Conservation (phyloP, 2,329 filamentous ascomycete genomes). For the Xylaria sp. region DNA sequence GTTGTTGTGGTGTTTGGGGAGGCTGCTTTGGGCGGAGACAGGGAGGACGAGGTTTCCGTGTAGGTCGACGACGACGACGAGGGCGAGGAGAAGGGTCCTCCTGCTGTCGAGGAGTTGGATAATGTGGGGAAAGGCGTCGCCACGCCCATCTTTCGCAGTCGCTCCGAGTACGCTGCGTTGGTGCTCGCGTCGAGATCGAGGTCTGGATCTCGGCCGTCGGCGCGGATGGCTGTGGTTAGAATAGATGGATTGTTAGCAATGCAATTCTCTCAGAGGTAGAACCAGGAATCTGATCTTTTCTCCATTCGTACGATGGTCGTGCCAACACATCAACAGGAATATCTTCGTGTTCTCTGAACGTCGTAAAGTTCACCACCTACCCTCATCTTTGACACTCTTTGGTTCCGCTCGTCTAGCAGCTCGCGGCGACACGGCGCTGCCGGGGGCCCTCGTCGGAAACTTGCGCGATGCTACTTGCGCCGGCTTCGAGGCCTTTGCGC, state of each 20-base stretch:
- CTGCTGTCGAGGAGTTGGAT: slow-evolving; percentile 62
- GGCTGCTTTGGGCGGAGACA: slow-evolving; percentile 13
- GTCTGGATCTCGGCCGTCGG: slow-evolving; percentile 57
- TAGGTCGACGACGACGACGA: slow-evolving; percentile 29
- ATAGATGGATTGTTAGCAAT: slow-evolving; percentile 14
- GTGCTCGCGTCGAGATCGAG: slow-evolving; percentile 50
- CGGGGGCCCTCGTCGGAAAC: slow-evolving; percentile 56
- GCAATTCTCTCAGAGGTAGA: background rate
- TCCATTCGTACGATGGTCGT: background rate
- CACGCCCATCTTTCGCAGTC: slow-evolving; percentile 65
- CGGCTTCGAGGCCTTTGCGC: slow-evolving; percentile 59
- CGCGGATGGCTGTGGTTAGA: slow-evolving; percentile 51
- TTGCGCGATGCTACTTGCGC: slow-evolving; percentile 55
- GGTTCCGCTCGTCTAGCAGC: slow-evolving; percentile 32
- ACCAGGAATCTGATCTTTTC: background rate
- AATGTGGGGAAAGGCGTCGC: slow-evolving; percentile 64
- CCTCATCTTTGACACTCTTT: slow-evolving; percentile 47
- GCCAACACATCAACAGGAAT: background rate
- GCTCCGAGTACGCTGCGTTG: slow-evolving; percentile 59
- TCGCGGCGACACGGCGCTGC: slow-evolving; percentile 43
- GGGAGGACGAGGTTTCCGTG: slow-evolving; percentile 37
- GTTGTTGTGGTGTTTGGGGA: slow-evolving; percentile 34
- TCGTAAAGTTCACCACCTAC: slow-evolving; percentile 41
- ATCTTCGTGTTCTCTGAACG: slow-evolving; percentile 9
- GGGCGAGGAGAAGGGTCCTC: slow-evolving; percentile 19